A percentile compares a stretch with the other conserved stretches of the same genome.
phyloP scores from a whole-genome alignment of 164 flowering plant genomes.

The Nelumbo lutea region DNA sequence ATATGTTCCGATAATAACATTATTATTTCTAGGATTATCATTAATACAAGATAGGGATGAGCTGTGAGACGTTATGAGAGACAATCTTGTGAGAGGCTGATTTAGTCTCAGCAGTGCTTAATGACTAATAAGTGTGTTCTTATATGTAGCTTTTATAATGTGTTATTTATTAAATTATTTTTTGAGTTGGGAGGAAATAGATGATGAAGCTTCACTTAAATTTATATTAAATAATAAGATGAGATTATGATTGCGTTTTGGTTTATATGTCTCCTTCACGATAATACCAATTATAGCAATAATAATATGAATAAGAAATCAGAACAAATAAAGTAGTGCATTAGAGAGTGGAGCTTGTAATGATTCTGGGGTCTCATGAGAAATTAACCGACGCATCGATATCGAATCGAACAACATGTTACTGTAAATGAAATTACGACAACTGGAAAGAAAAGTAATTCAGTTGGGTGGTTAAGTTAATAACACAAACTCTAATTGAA shows the following conservation, averaged over 20 bases:
- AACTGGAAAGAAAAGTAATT: too few species aligned
- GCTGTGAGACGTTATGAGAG: too few species aligned
- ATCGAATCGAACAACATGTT: too few species aligned
- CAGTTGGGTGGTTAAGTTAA: too few species aligned
- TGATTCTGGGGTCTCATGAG: constrained; percentile 8
- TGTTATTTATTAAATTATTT: background rate
- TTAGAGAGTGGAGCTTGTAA: constrained; percentile 14
- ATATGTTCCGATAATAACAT: too few species aligned
- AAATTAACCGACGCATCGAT: background rate
- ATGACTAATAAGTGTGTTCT: background rate
- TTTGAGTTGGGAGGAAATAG: constrained; percentile 2
- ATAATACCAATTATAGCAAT: constrained; percentile 21
- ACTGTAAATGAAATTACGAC: too few species aligned
- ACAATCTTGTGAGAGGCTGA: too few species aligned
- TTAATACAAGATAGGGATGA: too few species aligned
- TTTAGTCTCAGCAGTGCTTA: background rate
- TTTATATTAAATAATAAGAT: constrained; percentile 7
- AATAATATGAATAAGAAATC: constrained; percentile 21
- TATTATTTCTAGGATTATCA: too few species aligned
- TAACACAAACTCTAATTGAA: too few species aligned
- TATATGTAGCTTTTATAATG: background rate
- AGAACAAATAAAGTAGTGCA: constrained; percentile 22
- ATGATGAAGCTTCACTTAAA: constrained; percentile 19
- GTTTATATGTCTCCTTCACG: constrained; percentile 29
- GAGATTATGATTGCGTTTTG: constrained; percentile 27